These are phyloP conservation scores for Penicillium nordicum DNA, from an alignment of 2,329 filamentous ascomycete species.

Conservation along the genomic window DNA sequence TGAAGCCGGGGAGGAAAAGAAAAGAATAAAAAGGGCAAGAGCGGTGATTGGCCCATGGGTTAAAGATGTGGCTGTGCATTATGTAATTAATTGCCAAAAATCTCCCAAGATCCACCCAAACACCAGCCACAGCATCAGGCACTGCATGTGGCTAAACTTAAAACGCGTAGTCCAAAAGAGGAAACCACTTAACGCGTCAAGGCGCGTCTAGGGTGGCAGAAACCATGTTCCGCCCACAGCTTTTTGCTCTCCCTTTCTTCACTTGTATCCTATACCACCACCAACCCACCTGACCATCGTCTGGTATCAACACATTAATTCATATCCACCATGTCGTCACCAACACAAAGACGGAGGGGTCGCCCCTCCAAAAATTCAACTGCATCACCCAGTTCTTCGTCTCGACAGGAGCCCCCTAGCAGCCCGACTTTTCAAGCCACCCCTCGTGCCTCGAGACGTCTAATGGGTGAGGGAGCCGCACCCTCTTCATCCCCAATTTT, in stretches of 20 bases:
- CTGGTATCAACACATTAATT: slow-evolving; percentile 14
- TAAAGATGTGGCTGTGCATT: slow-evolving; percentile 10
- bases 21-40: slow-evolving; percentile 8
- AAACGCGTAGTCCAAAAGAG: slow-evolving; percentile 23
- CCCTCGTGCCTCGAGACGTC: slow-evolving; percentile 45
- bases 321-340: slow-evolving; percentile 42
- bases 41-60: slow-evolving; percentile 9
- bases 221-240: slow-evolving; percentile 24
- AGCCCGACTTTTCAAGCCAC: slow-evolving; percentile 42
- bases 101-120: background rate
- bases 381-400: slow-evolving; percentile 35
- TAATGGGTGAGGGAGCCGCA: slow-evolving; percentile 39
- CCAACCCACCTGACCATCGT: slow-evolving; percentile 15
- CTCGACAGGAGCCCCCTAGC: slow-evolving; percentile 33
- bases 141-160: slow-evolving; percentile 1
- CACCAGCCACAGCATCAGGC: background rate
- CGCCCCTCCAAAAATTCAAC: slow-evolving; percentile 41
- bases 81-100: background rate
- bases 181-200: slow-evolving; percentile 35
- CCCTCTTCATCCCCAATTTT: slow-evolving; percentile 77
- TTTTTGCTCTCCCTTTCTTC: slow-evolving; percentile 26
- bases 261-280: slow-evolving; percentile 12
- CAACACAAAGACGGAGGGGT: slow-evolving; percentile 41
- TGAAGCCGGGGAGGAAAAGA: background rate
- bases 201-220: slow-evolving; percentile 21